Evolutionary conservation across 2,329 filamentous ascomycete genomes (phyloP), one percentile per base, ranked within the genome.

Genomic region (Metarhizium sp.): DNA sequence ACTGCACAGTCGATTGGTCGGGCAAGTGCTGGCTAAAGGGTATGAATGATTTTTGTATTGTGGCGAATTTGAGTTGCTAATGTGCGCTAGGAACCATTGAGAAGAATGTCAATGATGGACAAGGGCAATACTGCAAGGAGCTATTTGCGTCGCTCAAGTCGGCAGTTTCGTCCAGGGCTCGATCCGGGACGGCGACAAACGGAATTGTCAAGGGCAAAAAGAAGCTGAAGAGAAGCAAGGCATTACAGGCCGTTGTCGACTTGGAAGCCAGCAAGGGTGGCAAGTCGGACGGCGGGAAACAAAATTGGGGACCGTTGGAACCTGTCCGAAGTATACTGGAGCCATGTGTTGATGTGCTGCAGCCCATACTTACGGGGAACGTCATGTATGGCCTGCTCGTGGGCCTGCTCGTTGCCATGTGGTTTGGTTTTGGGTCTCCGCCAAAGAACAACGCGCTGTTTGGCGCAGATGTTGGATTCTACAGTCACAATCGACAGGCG

Each of bases 1-100:
- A 87, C 61, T 96, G 90, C 69, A 87, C 85, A 2, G 88, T 96
- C 47, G 95, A 99, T 66, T 99, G 95, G 95, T 86, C 87, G 3
- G 92, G 92, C 63, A 99, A 97, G 78, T 96, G 92, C 75, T 99
- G 94, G 94, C 75, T 99, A 49, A 96, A 94, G 75, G 90, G 92
- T 95, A 76, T 25, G 25, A 25, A 25, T 25, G 67, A 77, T 49
- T 43, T 11, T 43, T 20, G 48, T n/a, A 14, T 29, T 25, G 16
- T 40, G 38, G 38, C 43, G 11, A 34, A 10, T 8, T 30, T 32
- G 18, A 11, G 29, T 51, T 57, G 51, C 69, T 76, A 60, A 77
- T 57, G 38, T 20, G 14, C 29, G 51, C 47, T 61, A 96, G 91
- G 88, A 59, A 89, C 94, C 2, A 99, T 99, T 62, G 94, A 99